Evolutionary conservation across 192 early-diverging fungal species (phyloP).

Genomic region (Lunasporangiospora selenospora): DNA sequence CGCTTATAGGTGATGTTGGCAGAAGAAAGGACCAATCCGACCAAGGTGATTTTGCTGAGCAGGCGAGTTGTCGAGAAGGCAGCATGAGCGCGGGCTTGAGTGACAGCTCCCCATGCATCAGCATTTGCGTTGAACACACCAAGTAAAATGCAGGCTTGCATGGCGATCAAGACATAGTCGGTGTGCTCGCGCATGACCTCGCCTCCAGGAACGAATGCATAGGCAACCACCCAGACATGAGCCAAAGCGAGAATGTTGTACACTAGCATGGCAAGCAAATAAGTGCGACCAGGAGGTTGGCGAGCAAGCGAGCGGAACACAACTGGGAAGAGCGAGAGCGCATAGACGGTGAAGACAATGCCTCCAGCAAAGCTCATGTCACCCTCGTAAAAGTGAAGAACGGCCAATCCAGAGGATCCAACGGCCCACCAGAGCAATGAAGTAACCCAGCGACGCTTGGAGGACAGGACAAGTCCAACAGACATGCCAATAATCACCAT

Average conservation of each 20-base stretch:
- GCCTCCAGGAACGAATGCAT: slow-evolving; percentile 85
- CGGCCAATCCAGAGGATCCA: slow-evolving; percentile 58
- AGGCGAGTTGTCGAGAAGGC: slow-evolving; percentile 34
- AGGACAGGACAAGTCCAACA: slow-evolving; percentile 59
- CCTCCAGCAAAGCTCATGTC: slow-evolving; percentile 72
- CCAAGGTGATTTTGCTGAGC: slow-evolving; percentile 46
- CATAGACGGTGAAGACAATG: slow-evolving; percentile 65
- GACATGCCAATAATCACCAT: slow-evolving; percentile 66
- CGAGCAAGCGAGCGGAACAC: slow-evolving; percentile 62
- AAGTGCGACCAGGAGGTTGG: slow-evolving; percentile 70
- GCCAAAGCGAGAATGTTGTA: slow-evolving; percentile 77
- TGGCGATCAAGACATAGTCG: slow-evolving; percentile 66
- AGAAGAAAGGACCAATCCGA: slow-evolving; percentile 49
- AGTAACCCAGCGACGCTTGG: slow-evolving; percentile 51
- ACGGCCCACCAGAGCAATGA: slow-evolving; percentile 65
- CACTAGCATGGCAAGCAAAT: slow-evolving; percentile 62
- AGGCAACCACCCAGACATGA: slow-evolving; percentile 84
- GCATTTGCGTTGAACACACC: slow-evolving; percentile 58
- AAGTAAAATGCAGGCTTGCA: slow-evolving; percentile 65
- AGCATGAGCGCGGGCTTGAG: slow-evolving; percentile 15
- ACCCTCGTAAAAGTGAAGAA: slow-evolving; percentile 62
- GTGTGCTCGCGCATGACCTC: slow-evolving; percentile 76
- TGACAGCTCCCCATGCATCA: slow-evolving; percentile 11
- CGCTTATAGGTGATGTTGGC: slow-evolving; percentile 50
- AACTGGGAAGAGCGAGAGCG: slow-evolving; percentile 64